Evolutionary conservation across 306 rosid species (phyloP).

Genomic region (Herpetospermum pedunculosum): DNA sequence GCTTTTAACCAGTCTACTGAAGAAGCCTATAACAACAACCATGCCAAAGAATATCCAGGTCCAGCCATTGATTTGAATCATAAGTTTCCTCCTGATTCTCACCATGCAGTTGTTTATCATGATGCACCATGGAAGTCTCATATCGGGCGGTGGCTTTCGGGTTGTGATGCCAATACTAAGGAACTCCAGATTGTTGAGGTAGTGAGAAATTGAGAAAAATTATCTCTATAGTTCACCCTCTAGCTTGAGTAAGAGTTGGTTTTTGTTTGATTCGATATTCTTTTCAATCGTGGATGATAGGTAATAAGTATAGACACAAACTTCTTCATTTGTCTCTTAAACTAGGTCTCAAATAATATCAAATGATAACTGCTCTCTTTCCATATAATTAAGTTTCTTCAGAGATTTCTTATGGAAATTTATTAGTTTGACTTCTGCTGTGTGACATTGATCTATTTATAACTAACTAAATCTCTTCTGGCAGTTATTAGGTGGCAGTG

Average conservation of each 20-base stretch:
- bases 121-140: constrained; percentile 91
- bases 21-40: constrained; percentile 13
- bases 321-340: not conserved
- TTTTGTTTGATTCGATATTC: not conserved
- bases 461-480: constrained; percentile 7
- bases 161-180: constrained; percentile 45
- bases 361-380: not conserved
- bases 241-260: not conserved
- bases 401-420: not conserved
- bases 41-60: constrained; percentile 15
- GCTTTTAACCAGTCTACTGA: constrained; percentile 28
- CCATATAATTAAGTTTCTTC: not conserved
- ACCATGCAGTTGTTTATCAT: constrained; percentile 47
- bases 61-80: constrained; percentile 29
- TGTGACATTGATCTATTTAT: not conserved
- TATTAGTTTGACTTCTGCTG: not conserved
- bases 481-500: constrained; percentile 63
- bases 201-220: not conserved
- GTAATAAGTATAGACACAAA: not conserved
- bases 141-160: constrained; percentile 84
- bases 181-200: constrained; percentile 79
- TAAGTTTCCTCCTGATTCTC: constrained; percentile 54
- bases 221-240: not conserved
- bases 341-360: not conserved
- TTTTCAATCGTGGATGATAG: not conserved